Evolutionary conservation across 164 flowering plant genomes (phyloP), one percentile per base, ranked within the genome.

Genomic region (Liriodendron chinense): DNA sequence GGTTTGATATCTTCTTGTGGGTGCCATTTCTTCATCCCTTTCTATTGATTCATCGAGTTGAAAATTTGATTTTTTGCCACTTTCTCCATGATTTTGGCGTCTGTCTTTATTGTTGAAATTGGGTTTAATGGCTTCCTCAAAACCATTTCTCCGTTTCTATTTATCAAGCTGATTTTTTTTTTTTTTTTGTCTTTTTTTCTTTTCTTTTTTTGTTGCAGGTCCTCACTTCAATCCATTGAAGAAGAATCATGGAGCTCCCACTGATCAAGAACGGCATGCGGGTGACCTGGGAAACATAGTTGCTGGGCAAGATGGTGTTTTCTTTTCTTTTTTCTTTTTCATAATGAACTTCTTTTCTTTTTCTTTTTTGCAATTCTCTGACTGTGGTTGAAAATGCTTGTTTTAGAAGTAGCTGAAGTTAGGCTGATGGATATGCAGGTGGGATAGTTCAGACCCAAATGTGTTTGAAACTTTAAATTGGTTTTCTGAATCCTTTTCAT

Each of bases 261-360:
- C 76, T 21, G 94, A 90, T 79, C 48, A 71, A 34, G 87, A 85
- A 67, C 84, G 98, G 14, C 98, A 92, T 68, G 96, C 94, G 13
- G 98, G 98, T 80, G 98, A 94, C 79, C 85, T 94, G 80, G 98
- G 98, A 6, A 94, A 94, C 87, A 89, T 94, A 68, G 21, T 85
- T 76, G 98, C 96, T 1, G 94, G 86, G 69, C 73, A 82, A 26
- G 92, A 94, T 86, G 98, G 96, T 94, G 62, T 25, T 34, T 49
- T 53, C 68, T 8, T 53, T 77, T 18, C 9, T 3, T 12, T 14
- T 3, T 53, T 53, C 9, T 53, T 1, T 34, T 34, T 34, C 0
- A 34, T 34, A 34, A 34, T 53, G 12, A 53, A 53, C 18, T 53
- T 16, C 9, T 16, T 24, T 68, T 59, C 48, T 64, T 47, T 56